Conservation (phyloP, 805 yeast genomes). For the Metschnikowia lunata region DNA sequence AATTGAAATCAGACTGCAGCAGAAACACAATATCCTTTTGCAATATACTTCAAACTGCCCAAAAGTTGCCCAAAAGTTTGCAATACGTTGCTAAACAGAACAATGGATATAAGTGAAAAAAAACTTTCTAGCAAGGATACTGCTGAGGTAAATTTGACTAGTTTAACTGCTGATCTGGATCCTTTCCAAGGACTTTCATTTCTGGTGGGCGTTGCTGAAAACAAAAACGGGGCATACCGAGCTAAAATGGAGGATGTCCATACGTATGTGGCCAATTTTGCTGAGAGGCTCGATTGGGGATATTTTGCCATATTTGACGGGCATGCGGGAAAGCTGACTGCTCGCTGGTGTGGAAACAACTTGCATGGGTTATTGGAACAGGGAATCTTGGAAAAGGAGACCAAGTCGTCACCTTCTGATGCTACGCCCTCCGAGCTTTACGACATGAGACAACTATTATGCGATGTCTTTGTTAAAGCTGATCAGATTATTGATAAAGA, state of each 20-base stretch:
- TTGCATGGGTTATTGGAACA: constrained; percentile 67
- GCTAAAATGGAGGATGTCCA: constrained; percentile 97
- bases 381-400: constrained; percentile 36
- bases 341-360: constrained; percentile 91
- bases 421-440: constrained; percentile 19
- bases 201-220: too few relatives aligned
- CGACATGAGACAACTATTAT: constrained; percentile 63
- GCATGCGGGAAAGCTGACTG: constrained; percentile 91
- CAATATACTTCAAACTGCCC: too few relatives aligned
- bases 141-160: too few relatives aligned
- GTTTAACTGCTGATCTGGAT: too few relatives aligned
- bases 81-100: too few relatives aligned
- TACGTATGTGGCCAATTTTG: constrained; percentile 86
- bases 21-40: too few relatives aligned
- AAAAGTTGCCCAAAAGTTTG: too few relatives aligned
- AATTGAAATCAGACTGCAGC: too few relatives aligned
- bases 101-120: too few relatives aligned
- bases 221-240: too few relatives aligned
- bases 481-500: constrained; percentile 62
- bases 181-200: too few relatives aligned
- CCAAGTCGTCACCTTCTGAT: constrained; percentile 7
- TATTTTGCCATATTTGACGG: constrained; percentile 96
- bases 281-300: constrained; percentile 89
- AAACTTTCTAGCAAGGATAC: too few relatives aligned
- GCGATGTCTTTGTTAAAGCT: constrained; percentile 67